Evolutionary conservation across 192 early-diverging fungal species (phyloP), one percentile per base, ranked within the genome.

Genomic region (Podila horticola): DNA sequence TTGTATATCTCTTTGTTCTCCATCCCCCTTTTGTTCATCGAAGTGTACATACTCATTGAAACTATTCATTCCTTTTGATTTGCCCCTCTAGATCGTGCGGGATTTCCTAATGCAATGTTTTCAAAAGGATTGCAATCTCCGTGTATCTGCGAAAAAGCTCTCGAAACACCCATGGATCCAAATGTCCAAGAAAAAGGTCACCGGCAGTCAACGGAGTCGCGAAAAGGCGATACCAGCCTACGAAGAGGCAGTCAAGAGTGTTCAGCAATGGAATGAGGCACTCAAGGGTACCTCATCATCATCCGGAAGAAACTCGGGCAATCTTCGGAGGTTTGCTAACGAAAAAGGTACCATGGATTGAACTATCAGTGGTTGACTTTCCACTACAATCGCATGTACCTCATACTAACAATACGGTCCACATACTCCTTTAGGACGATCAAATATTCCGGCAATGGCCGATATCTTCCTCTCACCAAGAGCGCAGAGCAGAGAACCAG

Each of bases 71-170:
- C 15, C 20, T 28, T 34, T 64, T 38, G 10, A 13, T 84, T 83
- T 71, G 28, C 24, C 33, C 38, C 31, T 34, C 52, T 71, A 76
- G 74, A 73, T 74, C 15, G 82, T 96, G 5, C 84, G 83, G 10
- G 91, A 97, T 67, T 97, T 96, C 83, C 82, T 97, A 31, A 84
- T 88, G 41, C 79, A 87, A 58, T 96, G 95, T 64, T 94, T 96
- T 58, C 90, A 92, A 33, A 93, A 94, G 67, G 91, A 95, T 68
- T 87, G 88, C n/a, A 88, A 89, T 17, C 82, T 87, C 12, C 84
- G 92, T 28, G 87, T 89, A 6, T 85, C 90, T 0, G 95, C 96
- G 11, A 87, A 75, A 36, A 89, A 89, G 64, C 85, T 97, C 29
- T 82, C 91, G n/a, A 79, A 86, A 48, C 95, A 94, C 75, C 83